These are phyloP conservation scores for Aspergillus indologenus DNA, from an alignment of 495 filamentous ascomycete species.

Conservation along the genomic window DNA sequence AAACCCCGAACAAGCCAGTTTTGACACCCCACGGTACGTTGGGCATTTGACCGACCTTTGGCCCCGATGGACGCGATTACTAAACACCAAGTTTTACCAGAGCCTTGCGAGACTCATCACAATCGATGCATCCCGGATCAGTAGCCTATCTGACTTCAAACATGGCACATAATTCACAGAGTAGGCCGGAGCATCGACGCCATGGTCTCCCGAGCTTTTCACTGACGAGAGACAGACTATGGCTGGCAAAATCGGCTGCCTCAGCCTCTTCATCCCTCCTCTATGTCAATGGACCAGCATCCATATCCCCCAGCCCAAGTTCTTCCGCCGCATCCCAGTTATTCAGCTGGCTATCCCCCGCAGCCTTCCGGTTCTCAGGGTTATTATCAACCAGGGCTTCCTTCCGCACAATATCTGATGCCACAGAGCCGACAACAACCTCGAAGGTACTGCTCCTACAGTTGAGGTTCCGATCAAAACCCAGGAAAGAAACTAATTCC, in stretches of 20 bases:
- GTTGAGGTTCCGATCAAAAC: neutral
- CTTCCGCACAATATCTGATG: constrained; percentile 23
- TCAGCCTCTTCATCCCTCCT: constrained; percentile 21
- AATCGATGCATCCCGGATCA: constrained; percentile 5
- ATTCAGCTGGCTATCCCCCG: constrained; percentile 18
- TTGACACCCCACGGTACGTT: neutral
- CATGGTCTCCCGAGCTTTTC: neutral
- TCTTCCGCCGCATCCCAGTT: constrained; percentile 16
- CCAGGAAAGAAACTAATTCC: neutral
- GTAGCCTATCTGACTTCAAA: constrained; percentile 9
- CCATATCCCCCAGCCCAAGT: constrained; percentile 20
- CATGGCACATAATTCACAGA: constrained; percentile 26
- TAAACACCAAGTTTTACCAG: neutral
- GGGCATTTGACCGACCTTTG: neutral
- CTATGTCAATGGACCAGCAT: constrained; percentile 24
- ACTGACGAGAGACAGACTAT: constrained; percentile 23
- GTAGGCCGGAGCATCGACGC: constrained; percentile 17
- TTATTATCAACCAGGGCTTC: constrained; percentile 19
- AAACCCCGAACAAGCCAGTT: neutral
- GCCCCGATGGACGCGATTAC: neutral
- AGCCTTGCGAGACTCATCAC: neutral
- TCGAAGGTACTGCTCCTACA: constrained; percentile 19
- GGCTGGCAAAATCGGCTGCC: constrained; percentile 25
- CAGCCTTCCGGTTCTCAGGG: constrained; percentile 16
- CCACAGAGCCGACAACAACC: constrained; percentile 21